Conservation (phyloP, 148 eudicot genomes). For the Beta vulgaris region DNA sequence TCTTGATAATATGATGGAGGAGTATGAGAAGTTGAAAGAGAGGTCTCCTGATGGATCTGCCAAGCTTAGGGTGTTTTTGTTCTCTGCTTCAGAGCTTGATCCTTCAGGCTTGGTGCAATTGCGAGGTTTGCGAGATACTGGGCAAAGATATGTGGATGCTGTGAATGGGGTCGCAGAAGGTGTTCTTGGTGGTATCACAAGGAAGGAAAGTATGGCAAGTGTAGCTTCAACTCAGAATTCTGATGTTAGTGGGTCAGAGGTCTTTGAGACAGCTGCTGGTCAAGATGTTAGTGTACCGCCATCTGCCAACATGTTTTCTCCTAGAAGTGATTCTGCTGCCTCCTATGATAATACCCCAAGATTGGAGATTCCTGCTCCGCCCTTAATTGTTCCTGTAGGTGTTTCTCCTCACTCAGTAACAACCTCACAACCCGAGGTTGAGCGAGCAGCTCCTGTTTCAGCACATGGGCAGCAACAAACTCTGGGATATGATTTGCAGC, state of each 20-base stretch:
- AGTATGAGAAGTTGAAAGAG: slow-evolving; percentile 69
- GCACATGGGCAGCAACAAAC: slow-evolving; percentile 37
- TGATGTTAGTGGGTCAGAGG: slow-evolving; percentile 68
- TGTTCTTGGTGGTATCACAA: slow-evolving; percentile 40
- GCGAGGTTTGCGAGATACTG: slow-evolving; percentile 59
- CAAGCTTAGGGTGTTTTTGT: slow-evolving; percentile 80
- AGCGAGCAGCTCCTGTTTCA: slow-evolving; percentile 40
- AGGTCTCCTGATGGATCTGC: slow-evolving; percentile 76
- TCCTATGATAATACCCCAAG: slow-evolving; percentile 42
- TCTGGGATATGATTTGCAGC: slow-evolving; percentile 43
- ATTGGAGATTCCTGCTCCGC: slow-evolving; percentile 36
- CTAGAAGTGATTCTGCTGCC: slow-evolving; percentile 38
- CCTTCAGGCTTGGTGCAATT: slow-evolving; percentile 45
- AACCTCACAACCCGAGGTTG: slow-evolving; percentile 41
- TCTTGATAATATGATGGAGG: slow-evolving; percentile 97
- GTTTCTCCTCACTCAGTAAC: slow-evolving; percentile 27
- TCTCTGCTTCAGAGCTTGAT: slow-evolving; percentile 64
- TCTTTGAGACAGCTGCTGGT: slow-evolving; percentile 38
- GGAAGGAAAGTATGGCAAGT: slow-evolving; percentile 74
- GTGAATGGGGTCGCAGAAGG: slow-evolving; percentile 69
- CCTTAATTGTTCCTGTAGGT: slow-evolving; percentile 29
- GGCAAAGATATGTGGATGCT: slow-evolving; percentile 79
- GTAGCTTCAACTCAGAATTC: slow-evolving; percentile 82
- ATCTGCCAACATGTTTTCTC: slow-evolving; percentile 42
- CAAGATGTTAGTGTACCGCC: slow-evolving; percentile 44